phyloP scores from a whole-genome alignment of 768 basidiomycete genomes.

The Psilocybe cyanescens region DNA sequence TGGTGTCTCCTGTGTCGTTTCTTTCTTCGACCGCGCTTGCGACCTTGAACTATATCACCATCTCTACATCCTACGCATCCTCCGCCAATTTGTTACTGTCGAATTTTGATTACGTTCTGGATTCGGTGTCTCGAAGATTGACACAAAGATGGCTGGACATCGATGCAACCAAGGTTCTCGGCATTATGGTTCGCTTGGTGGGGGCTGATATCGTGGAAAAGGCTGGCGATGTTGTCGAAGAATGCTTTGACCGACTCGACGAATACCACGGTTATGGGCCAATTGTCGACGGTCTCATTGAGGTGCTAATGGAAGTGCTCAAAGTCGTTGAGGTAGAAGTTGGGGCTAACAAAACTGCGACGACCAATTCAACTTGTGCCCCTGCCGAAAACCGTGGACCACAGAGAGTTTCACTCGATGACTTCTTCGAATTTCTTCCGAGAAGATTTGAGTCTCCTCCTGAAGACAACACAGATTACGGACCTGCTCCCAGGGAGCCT shows the following conservation, averaged over 20 bases:
- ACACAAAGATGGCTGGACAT: constrained; percentile 82
- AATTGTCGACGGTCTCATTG: constrained; percentile 85
- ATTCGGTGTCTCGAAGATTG: constrained; percentile 85
- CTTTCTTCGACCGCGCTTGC: constrained; percentile 79
- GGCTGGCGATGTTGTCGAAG: constrained; percentile 94
- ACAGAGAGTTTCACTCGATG: constrained; percentile 40
- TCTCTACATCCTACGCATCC: constrained; percentile 86
- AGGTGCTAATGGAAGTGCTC: constrained; percentile 85
- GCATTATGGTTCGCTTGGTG: constrained; percentile 83
- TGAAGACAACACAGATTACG: constrained; percentile 56
- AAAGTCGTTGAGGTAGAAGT: constrained; percentile 71
- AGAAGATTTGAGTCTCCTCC: constrained; percentile 41
- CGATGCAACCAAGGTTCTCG: constrained; percentile 87
- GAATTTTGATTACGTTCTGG: constrained; percentile 96
- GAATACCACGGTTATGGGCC: constrained; percentile 93
- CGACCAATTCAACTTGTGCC: constrained; percentile 7
- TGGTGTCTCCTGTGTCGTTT: constrained; percentile 72
- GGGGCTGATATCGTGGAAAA: constrained; percentile 86
- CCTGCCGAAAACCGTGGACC: constrained; percentile 18
- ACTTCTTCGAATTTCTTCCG: constrained; percentile 69
- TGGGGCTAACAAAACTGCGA: constrained; percentile 23
- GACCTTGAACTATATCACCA: constrained; percentile 70
- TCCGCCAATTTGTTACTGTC: constrained; percentile 86
- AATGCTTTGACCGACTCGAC: constrained; percentile 95
- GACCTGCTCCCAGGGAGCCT: constrained; percentile 58